Conservation (phyloP, 2,329 filamentous ascomycete genomes). For the Fusarium luffae region DNA sequence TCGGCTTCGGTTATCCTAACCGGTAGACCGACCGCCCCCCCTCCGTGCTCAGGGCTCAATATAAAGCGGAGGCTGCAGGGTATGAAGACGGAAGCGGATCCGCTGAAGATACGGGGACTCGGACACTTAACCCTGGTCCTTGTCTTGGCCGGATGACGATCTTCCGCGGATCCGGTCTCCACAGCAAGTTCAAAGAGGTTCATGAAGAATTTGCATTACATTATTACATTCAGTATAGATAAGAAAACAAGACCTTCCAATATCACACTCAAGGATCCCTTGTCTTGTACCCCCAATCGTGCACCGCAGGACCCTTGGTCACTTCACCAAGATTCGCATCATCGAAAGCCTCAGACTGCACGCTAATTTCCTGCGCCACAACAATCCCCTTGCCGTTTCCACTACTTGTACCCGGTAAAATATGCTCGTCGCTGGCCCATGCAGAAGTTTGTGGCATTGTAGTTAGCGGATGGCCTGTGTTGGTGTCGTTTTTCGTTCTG, state of each 20-base stretch:
- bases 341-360: conserved; percentile 28
- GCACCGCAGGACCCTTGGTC: conserved; percentile 6
- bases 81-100: background rate
- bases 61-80: background rate
- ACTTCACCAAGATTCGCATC: background rate
- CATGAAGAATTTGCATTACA: conserved; percentile 8
- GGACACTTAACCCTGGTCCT: background rate
- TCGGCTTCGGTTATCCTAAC: conserved; percentile 4
- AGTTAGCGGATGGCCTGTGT: conserved; percentile 14
- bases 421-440: conserved; percentile 41
- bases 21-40: background rate
- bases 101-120: background rate
- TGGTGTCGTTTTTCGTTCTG: background rate
- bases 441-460: conserved; percentile 26
- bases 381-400: conserved; percentile 23
- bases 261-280: conserved; percentile 1
- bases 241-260: background rate
- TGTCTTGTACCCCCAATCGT: conserved; percentile 35
- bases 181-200: background rate
- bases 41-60: background rate
- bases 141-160: conserved; percentile 15
- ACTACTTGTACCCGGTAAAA: conserved; percentile 17
- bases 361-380: conserved; percentile 36
- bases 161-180: conserved; percentile 5
- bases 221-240: conserved; percentile 3